phyloP scores from a whole-genome alignment of 148 eudicot genomes.

The Pharnaceum exiguum region DNA sequence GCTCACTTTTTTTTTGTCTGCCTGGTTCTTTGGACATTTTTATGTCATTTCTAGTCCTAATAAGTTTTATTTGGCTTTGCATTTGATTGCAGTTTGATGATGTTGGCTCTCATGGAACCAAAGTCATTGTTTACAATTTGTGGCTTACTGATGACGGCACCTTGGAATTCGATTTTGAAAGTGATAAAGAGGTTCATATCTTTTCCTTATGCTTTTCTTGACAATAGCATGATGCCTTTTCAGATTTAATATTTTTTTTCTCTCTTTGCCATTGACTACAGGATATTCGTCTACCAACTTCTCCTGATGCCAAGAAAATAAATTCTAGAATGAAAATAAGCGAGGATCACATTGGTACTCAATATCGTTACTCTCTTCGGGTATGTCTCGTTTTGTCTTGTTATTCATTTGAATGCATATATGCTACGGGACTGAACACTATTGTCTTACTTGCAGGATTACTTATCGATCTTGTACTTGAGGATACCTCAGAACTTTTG shows the following conservation, averaged over 20 bases:
- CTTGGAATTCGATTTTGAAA: slow-evolving; percentile 79
- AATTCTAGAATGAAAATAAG: slow-evolving; percentile 19
- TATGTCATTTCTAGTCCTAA: no score
- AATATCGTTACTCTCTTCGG: slow-evolving; percentile 69
- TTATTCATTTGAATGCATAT: background rate
- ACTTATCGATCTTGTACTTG: slow-evolving; percentile 80
- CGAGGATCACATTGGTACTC: slow-evolving; percentile 71
- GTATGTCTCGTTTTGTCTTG: slow-evolving; percentile 45
- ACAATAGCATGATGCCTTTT: background rate
- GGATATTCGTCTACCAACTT: slow-evolving; percentile 59
- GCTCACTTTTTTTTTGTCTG: background rate
- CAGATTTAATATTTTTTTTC: background rate
- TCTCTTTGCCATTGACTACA: slow-evolving; percentile 23
- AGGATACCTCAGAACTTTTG: slow-evolving; percentile 58
- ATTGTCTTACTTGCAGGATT: slow-evolving; percentile 45
- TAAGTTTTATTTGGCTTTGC: background rate
- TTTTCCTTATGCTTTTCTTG: background rate
- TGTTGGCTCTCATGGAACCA: slow-evolving; percentile 74
- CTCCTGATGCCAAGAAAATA: slow-evolving; percentile 17
- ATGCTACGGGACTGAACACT: background rate
- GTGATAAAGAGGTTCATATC: slow-evolving; percentile 59
- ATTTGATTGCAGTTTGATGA: slow-evolving; percentile 70
- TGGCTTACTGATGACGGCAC: slow-evolving; percentile 67
- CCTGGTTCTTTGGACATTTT: no score
- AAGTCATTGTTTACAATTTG: slow-evolving; percentile 70